These are phyloP conservation scores for barley (Hordeum vulgare) DNA, from an alignment of 176 grass and related monocot species.

Conservation along the genomic window MorexV3_pseudomolecules_assembly NC_058518.1:483865185-483865684, in stretches of 20 bases:
- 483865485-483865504: background rate
- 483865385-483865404: background rate
- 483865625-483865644: background rate
- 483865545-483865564: no score
- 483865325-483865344: background rate
- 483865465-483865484: no score
- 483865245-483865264: background rate
- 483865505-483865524: background rate
- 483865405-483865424: background rate
- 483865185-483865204: background rate
- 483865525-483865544: background rate
- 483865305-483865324: background rate
- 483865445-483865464: background rate
- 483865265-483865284: background rate
- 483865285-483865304: no score
- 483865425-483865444: background rate
- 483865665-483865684: background rate
- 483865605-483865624: background rate
- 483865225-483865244: background rate
- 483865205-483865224: slow-evolving; percentile 10
- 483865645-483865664: background rate
- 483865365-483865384: background rate
- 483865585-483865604: background rate
- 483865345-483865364: background rate
- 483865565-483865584: background rate